Evolutionary conservation across 306 rosid species (phyloP).

Genomic region (Rubus idaeus): DNA sequence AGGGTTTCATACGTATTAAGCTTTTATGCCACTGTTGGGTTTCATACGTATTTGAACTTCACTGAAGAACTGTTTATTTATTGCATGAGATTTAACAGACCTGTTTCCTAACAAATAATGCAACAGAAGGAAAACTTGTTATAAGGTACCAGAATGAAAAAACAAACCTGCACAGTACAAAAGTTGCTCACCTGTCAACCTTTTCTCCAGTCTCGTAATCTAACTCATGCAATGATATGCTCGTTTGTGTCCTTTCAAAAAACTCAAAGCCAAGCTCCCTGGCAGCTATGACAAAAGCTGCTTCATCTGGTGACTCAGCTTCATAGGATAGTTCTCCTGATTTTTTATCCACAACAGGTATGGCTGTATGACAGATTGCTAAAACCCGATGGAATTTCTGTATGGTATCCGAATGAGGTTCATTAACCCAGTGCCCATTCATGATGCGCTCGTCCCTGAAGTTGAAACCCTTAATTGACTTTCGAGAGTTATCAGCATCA

Average conservation of each 20-base stretch:
- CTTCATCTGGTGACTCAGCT: slow-evolving; percentile 95
- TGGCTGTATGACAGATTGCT: slow-evolving; percentile 80
- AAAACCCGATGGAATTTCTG: slow-evolving; percentile 69
- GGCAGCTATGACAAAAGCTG: slow-evolving; percentile 90
- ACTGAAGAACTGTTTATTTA: background rate
- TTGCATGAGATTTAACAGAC: background rate
- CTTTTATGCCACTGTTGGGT: background rate
- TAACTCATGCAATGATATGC: slow-evolving; percentile 61
- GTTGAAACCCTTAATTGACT: slow-evolving; percentile 68
- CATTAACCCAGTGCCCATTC: slow-evolving; percentile 72
- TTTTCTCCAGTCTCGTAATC: slow-evolving; percentile 51
- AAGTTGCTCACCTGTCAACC: slow-evolving; percentile 73
- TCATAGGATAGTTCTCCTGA: slow-evolving; percentile 63
- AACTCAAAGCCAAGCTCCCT: slow-evolving; percentile 86
- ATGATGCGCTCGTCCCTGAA: slow-evolving; percentile 71
- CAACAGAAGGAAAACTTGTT: background rate
- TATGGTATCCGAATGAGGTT: slow-evolving; percentile 57
- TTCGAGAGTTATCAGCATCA: slow-evolving; percentile 28
- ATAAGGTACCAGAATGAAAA: background rate
- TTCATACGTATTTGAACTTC: no score
- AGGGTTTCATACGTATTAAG: background rate
- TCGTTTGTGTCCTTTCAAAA: slow-evolving; percentile 60
- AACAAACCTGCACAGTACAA: background rate
- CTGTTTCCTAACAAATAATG: background rate
- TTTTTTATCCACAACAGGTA: slow-evolving; percentile 53